Evolutionary conservation across 2,329 filamentous ascomycete species (phyloP).

Genomic region (Ophiostoma montium): DNA sequence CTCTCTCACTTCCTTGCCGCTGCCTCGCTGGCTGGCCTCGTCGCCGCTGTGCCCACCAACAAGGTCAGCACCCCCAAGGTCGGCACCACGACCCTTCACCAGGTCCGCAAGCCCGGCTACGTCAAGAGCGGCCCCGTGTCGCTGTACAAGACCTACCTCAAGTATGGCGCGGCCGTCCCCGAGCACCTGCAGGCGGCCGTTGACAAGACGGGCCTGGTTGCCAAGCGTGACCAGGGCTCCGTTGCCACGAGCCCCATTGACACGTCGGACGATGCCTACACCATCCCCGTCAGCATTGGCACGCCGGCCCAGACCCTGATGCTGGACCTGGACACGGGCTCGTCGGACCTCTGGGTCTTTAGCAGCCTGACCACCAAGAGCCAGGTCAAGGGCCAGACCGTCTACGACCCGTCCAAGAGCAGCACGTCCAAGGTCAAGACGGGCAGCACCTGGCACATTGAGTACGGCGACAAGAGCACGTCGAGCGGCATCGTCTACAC

Average conservation of each 20-base stretch:
- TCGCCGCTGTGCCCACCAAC: slow-evolving; percentile 17
- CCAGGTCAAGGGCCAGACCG: slow-evolving; percentile 16
- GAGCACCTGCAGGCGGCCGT: slow-evolving; percentile 21
- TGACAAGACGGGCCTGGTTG: slow-evolving; percentile 10
- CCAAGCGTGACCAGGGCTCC: slow-evolving; percentile 16
- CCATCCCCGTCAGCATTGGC: slow-evolving; percentile 25
- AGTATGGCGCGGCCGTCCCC: slow-evolving; percentile 23
- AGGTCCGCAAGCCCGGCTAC: slow-evolving; percentile 23
- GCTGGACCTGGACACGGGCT: slow-evolving; percentile 22
- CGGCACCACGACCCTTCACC: slow-evolving; percentile 24
- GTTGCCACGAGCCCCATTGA: slow-evolving; percentile 29
- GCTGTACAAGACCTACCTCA: slow-evolving; percentile 26
- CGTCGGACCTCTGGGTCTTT: slow-evolving; percentile 24
- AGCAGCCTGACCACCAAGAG: slow-evolving; percentile 16
- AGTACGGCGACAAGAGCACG: slow-evolving; percentile 20
- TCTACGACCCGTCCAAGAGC: slow-evolving; percentile 19
- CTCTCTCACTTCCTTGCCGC: slow-evolving; percentile 15
- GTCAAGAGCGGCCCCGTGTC: slow-evolving; percentile 21
- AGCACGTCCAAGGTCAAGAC: slow-evolving; percentile 17
- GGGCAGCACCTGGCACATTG: slow-evolving; percentile 20
- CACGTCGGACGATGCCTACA: slow-evolving; percentile 28
- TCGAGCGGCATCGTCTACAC: slow-evolving; percentile 21
- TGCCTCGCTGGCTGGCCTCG: slow-evolving; percentile 17
- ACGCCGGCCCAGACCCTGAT: slow-evolving; percentile 19
- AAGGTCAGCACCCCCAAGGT: slow-evolving; percentile 12